phyloP scores from a whole-genome alignment of 2,329 filamentous ascomycete genomes.

The Tolypocladium ovalisporum region DNA sequence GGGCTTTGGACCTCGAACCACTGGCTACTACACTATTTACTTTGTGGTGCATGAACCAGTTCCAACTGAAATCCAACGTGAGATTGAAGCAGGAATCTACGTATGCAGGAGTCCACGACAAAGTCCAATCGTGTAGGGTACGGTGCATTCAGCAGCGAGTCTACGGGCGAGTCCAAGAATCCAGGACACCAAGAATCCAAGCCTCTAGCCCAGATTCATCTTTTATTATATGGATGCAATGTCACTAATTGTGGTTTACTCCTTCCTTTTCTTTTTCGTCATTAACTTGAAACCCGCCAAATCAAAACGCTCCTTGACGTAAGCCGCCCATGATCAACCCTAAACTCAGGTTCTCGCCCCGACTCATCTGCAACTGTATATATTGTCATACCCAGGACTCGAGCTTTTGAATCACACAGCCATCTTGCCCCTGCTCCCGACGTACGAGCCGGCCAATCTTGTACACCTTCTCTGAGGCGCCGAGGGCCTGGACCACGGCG shows the following conservation, averaged over 20 bases:
- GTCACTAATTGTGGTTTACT: not conserved
- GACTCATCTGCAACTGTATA: too few species aligned
- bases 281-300: not conserved
- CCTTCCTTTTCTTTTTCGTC: not conserved
- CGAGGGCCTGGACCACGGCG: constrained; percentile 47
- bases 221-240: not conserved
- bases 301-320: not conserved
- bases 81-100: not conserved
- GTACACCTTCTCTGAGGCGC: constrained; percentile 62
- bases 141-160: not conserved
- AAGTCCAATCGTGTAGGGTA: too few species aligned
- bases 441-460: constrained; percentile 61
- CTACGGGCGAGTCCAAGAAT: too few species aligned
- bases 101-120: too few species aligned
- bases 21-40: not conserved
- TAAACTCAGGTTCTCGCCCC: too few species aligned
- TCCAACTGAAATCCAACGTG: not conserved
- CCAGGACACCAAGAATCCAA: too few species aligned
- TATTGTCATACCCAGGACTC: constrained; percentile 22
- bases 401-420: constrained; percentile 22
- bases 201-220: not conserved
- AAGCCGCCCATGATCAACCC: not conserved
- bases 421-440: constrained; percentile 29
- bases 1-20: not conserved
- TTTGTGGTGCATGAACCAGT: not conserved